phyloP scores from a whole-genome alignment of 345 rosid species.

The Pistacia atlantica region DNA sequence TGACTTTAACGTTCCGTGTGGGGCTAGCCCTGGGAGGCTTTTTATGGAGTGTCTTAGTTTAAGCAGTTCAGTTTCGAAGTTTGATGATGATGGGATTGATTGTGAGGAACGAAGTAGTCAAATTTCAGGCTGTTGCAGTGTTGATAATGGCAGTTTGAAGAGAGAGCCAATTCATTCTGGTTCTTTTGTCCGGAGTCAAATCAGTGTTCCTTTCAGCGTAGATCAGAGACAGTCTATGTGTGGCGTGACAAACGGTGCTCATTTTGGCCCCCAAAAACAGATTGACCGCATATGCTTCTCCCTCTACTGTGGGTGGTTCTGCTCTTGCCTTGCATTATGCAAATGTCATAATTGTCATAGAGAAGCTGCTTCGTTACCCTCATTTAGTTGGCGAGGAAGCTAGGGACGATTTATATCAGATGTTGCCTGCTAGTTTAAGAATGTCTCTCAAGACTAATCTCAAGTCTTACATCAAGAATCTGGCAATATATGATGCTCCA shows the following conservation, averaged over 20 bases:
- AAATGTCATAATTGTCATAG: slow-evolving; percentile 80
- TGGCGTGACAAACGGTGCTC: slow-evolving; percentile 27
- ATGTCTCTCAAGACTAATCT: slow-evolving; percentile 61
- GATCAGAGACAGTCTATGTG: slow-evolving; percentile 35
- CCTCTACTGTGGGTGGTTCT: slow-evolving; percentile 87
- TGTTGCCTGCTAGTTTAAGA: slow-evolving; percentile 86
- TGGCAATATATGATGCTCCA: slow-evolving; percentile 92
- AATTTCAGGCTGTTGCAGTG: slow-evolving; percentile 45
- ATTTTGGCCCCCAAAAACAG: slow-evolving; percentile 59
- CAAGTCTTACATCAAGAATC: slow-evolving; percentile 69
- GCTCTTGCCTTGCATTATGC: slow-evolving; percentile 92
- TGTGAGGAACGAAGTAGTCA: slow-evolving; percentile 46
- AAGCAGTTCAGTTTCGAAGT: slow-evolving; percentile 62
- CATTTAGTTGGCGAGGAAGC: slow-evolving; percentile 96
- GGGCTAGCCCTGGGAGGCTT: slow-evolving; percentile 76
- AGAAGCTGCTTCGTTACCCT: slow-evolving; percentile 87
- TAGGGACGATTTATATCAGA: slow-evolving; percentile 91
- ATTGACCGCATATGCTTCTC: slow-evolving; percentile 51
- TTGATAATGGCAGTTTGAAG: slow-evolving; percentile 34
- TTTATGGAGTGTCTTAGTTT: slow-evolving; percentile 84
- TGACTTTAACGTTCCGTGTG: slow-evolving; percentile 78
- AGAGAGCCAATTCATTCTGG: slow-evolving; percentile 37
- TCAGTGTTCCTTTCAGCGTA: slow-evolving; percentile 29
- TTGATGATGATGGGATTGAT: slow-evolving; percentile 46
- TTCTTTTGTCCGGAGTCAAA: slow-evolving; percentile 25